Evolutionary conservation across 1,284 basidiomycete species (phyloP).

Genomic region (Farysia itapuensis): DNA sequence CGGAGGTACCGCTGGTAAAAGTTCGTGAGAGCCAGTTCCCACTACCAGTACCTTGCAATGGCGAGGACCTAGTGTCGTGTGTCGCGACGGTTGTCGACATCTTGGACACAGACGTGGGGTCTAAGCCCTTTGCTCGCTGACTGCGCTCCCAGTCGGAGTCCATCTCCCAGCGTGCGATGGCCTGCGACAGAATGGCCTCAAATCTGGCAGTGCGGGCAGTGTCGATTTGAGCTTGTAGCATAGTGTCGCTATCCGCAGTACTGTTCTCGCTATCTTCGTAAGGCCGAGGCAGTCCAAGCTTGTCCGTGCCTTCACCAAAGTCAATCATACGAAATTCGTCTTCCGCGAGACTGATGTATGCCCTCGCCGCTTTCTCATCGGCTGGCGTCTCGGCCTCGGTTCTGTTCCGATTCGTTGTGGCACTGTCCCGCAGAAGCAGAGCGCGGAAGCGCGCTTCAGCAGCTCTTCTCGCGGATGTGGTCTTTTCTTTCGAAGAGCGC

Average conservation of each 20-base stretch:
- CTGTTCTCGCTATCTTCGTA: constrained; percentile 2
- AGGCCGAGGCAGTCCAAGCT: constrained; percentile 3
- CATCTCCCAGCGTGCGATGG: constrained; percentile 41
- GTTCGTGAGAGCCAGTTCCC: too few relatives aligned
- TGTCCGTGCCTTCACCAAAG: constrained; percentile 29
- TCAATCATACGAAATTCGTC: constrained; percentile 33
- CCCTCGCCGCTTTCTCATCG: constrained; percentile 34
- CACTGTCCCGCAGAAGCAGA: constrained; percentile 2
- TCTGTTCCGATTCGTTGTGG: background rate
- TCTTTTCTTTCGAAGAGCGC: constrained; percentile 19
- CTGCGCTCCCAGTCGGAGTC: constrained; percentile 39
- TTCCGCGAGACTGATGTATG: constrained; percentile 37
- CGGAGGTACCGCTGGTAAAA: too few relatives aligned
- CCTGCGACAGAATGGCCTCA: constrained; percentile 32
- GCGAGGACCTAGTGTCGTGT: too few relatives aligned
- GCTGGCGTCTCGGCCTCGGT: constrained; percentile 19
- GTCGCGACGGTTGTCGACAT: too few relatives aligned
- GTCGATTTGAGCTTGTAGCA: constrained; percentile 17
- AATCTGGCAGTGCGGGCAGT: constrained; percentile 23
- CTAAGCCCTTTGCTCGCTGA: constrained; percentile 20
- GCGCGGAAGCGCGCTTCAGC: constrained; percentile 34
- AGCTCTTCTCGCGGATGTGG: constrained; percentile 7
- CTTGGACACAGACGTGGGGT: constrained; percentile 5
- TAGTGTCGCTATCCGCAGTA: background rate
- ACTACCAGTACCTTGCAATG: too few relatives aligned